These are phyloP conservation scores for Vanrija sp. DNA, from an alignment of 1,284 basidiomycete genomes.

Conservation along the genomic window DNA sequence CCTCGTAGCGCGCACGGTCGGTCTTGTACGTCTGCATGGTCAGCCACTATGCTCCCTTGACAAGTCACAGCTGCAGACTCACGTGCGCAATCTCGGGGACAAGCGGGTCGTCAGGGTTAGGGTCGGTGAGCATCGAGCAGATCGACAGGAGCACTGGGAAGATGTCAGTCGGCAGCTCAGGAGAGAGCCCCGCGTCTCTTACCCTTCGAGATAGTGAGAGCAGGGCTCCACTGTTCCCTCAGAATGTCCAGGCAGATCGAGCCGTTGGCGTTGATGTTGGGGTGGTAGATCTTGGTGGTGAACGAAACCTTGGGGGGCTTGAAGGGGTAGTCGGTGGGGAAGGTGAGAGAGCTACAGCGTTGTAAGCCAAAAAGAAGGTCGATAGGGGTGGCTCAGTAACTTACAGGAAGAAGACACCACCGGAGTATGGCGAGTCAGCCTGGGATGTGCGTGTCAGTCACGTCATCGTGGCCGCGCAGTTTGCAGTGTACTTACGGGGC, in stretches of 20 bases:
- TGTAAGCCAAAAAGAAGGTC: background rate
- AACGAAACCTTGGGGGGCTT: slow-evolving; percentile 99
- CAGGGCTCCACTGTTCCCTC: slow-evolving; percentile 96
- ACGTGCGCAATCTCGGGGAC: slow-evolving; percentile 58
- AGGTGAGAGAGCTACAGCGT: slow-evolving; percentile 46
- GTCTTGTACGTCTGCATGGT: slow-evolving; percentile 81
- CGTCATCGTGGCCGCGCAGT: no score
- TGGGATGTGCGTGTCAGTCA: slow-evolving; percentile 43
- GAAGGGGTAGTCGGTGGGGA: slow-evolving; percentile 83
- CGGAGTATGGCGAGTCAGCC: slow-evolving; percentile 92
- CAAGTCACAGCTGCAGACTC: slow-evolving; percentile 14
- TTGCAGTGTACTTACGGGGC: slow-evolving; percentile 63
- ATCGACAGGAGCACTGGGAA: slow-evolving; percentile 80
- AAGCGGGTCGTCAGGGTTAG: slow-evolving; percentile 90
- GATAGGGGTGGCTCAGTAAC: slow-evolving; percentile 15
- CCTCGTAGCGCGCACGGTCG: slow-evolving; percentile 86
- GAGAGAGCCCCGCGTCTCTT: slow-evolving; percentile 23
- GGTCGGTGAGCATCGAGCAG: slow-evolving; percentile 94
- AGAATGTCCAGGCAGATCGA: slow-evolving; percentile 98
- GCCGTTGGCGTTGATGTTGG: slow-evolving; percentile 66
- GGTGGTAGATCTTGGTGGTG: slow-evolving; percentile 75
- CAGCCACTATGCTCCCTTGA: background rate
- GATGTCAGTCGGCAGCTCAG: background rate
- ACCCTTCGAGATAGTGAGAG: slow-evolving; percentile 98
- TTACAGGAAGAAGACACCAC: slow-evolving; percentile 92